Conservation (phyloP, 164 flowering plant genomes). For the Stephania japonica region DNA sequence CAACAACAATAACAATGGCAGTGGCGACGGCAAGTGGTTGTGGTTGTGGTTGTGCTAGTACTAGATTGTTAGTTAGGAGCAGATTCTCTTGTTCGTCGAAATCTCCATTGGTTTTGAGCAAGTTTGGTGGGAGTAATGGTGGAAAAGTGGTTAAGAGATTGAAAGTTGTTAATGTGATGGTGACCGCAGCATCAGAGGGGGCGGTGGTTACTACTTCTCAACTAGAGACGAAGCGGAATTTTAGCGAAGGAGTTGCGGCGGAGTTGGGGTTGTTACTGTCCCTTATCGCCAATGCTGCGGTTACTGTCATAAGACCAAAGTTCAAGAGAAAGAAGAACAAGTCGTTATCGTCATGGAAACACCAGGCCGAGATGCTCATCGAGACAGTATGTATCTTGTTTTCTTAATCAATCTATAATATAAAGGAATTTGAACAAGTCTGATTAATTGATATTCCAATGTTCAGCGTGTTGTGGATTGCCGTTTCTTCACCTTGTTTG, state of each 20-base stretch:
- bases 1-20: background rate
- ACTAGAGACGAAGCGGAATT: conserved; percentile 8
- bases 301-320: conserved; percentile 14
- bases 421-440: background rate
- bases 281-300: conserved; percentile 8
- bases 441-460: background rate
- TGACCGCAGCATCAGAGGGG: conserved; percentile 15
- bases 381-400: conserved; percentile 39
- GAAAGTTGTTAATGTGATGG: conserved; percentile 17
- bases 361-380: conserved; percentile 37
- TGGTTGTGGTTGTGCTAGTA: conserved; percentile 22
- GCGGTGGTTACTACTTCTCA: conserved; percentile 13
- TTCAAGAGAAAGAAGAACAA: conserved; percentile 14
- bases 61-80: background rate
- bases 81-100: conserved; percentile 13
- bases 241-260: background rate
- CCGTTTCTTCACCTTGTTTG: conserved; percentile 69
- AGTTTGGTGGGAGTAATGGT: background rate
- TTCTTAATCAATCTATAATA: background rate
- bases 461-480: conserved; percentile 63
- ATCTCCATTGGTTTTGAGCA: conserved; percentile 6
- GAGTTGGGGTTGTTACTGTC: conserved; percentile 21
- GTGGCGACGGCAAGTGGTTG: conserved; percentile 36
- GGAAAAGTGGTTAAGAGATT: conserved; percentile 15
- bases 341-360: conserved; percentile 17